A percentile compares a stretch with the other conserved stretches of the same genome.
Conservation (phyloP, 108 stramenopile species). For the Skeletonema menzelii region DNA sequence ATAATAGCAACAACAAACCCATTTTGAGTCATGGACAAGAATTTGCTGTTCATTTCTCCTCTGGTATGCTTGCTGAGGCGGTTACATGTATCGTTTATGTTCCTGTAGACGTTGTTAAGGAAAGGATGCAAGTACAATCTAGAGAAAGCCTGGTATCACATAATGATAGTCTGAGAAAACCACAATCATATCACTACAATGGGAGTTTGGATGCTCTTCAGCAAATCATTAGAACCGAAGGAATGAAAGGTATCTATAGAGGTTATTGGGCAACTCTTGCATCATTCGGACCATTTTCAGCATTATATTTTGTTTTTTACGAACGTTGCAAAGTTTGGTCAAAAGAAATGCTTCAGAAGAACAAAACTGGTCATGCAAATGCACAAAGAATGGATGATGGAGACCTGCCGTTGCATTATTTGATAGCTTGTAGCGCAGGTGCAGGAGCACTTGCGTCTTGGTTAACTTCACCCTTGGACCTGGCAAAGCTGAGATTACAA, state of each 20-base stretch:
- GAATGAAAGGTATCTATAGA: slow-evolving; percentile 89
- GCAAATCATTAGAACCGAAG: slow-evolving; percentile 77
- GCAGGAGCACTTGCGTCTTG: slow-evolving; percentile 92
- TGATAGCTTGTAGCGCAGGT: slow-evolving; percentile 74
- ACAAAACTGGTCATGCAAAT: background rate
- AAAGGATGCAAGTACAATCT: slow-evolving; percentile 93
- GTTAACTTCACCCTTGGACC: slow-evolving; percentile 96
- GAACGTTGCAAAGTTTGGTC: slow-evolving; percentile 78
- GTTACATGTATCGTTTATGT: slow-evolving; percentile 95
- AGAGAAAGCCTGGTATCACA: slow-evolving; percentile 4
- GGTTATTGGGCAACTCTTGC: slow-evolving; percentile 93
- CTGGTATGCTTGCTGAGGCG: slow-evolving; percentile 87
- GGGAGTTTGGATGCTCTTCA: slow-evolving; percentile 81
- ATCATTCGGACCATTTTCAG: slow-evolving; percentile 97
- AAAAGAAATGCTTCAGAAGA: slow-evolving; percentile 18
- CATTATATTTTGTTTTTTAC: slow-evolving; percentile 95
- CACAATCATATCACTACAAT: slow-evolving; percentile 53
- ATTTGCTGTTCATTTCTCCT: slow-evolving; percentile 67
- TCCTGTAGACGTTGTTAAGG: slow-evolving; percentile 98
- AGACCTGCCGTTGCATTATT: slow-evolving; percentile 60
- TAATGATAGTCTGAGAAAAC: background rate
- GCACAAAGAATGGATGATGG: slow-evolving; percentile 19
- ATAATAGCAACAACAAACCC: slow-evolving; percentile 7
- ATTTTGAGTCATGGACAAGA: slow-evolving; percentile 21
- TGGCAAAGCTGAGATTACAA: slow-evolving; percentile 95